Conservation (phyloP, 2,329 filamentous ascomycete genomes). For the Fusarium illudens region DNA sequence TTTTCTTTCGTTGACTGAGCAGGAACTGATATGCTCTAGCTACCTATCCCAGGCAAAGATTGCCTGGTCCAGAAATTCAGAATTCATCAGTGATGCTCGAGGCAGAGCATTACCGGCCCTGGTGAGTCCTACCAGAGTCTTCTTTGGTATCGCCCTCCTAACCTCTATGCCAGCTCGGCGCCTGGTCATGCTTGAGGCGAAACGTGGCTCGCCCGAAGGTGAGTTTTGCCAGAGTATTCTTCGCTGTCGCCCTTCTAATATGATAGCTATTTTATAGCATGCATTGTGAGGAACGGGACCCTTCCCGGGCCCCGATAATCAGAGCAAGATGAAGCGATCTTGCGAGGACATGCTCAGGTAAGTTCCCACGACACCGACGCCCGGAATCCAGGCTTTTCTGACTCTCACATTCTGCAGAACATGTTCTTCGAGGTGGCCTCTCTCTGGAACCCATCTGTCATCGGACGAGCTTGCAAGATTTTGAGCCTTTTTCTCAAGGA, state of each 20-base stretch:
- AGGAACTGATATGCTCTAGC: slow-evolving; percentile 59
- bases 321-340: slow-evolving; percentile 53
- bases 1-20: background rate
- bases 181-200: background rate
- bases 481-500: background rate
- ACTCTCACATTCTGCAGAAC: background rate
- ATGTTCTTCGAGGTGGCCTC: background rate
- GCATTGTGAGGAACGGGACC: slow-evolving; percentile 65
- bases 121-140: slow-evolving; percentile 53
- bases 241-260: background rate
- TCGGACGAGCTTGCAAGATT: slow-evolving; percentile 4
- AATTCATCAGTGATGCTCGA: slow-evolving; percentile 98
- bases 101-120: slow-evolving; percentile 78
- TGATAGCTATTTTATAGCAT: slow-evolving; percentile 61
- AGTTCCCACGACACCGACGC: background rate
- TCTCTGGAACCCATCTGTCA: background rate
- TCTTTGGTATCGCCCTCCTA: background rate
- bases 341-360: background rate
- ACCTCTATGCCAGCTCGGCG: too few relatives aligned
- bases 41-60: slow-evolving; percentile 90
- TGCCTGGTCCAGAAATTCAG: slow-evolving; percentile 94
- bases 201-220: slow-evolving; percentile 75
- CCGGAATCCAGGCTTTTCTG: background rate
- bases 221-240: slow-evolving; percentile 17
- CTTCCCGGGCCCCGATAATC: slow-evolving; percentile 84